Conservation (phyloP, 73 alveolate species). For the Paraurostyla sp. region DNA sequence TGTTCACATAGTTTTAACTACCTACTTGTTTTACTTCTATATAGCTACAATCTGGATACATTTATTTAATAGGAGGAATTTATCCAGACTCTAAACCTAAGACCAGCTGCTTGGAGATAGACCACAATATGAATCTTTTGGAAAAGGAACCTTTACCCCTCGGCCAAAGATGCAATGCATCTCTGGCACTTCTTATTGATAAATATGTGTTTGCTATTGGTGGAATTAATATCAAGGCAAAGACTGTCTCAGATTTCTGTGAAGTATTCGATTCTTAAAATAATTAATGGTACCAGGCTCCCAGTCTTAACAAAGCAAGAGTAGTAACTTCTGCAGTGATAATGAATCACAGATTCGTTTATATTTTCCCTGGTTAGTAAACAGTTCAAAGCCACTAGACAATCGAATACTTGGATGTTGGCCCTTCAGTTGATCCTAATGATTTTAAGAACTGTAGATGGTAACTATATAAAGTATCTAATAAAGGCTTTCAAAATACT, state of each 20-base stretch:
- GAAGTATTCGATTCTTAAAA: constrained; percentile 19
- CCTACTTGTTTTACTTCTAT: constrained; percentile 16
- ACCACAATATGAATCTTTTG: constrained; percentile 5
- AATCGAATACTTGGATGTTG: constrained; percentile 12
- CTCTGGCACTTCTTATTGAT: constrained; percentile 32
- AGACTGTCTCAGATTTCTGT: not conserved
- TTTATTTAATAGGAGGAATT: constrained; percentile 51
- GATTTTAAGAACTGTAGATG: not conserved
- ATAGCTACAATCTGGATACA: constrained; percentile 25
- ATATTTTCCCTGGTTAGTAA: constrained; percentile 18
- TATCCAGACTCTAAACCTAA: not conserved
- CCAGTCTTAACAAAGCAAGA: not conserved
- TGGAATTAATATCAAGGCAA: not conserved
- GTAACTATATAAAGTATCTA: not conserved
- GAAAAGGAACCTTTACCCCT: constrained; percentile 39
- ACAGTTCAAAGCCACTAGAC: not conserved
- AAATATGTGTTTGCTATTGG: constrained; percentile 19
- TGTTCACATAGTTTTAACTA: not conserved
- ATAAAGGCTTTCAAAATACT: not conserved
- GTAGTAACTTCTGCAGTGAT: constrained; percentile 15
- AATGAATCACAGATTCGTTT: constrained; percentile 20
- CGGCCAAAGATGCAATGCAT: constrained; percentile 20
- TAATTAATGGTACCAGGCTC: constrained; percentile 39
- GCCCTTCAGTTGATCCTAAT: not conserved
- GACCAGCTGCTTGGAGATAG: constrained; percentile 6